Conservation (phyloP, 495 filamentous ascomycete species). For the Thozetella sp. region DNA sequence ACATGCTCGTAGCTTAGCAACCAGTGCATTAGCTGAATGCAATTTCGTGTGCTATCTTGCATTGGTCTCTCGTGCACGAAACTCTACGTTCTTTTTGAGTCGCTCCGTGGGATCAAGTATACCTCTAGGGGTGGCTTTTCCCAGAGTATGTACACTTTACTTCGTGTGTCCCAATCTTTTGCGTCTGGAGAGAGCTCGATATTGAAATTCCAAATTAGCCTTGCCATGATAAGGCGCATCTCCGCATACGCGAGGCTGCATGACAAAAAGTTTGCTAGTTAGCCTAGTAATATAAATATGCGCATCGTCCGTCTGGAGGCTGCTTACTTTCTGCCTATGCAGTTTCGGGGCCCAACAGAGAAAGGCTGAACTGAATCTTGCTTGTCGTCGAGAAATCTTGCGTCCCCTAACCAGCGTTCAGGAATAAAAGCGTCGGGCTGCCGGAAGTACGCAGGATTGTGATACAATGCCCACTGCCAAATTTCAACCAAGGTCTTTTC, state of each 20-base stretch:
- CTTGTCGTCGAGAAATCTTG: constrained; percentile 43
- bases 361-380: constrained; percentile 43
- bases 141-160: not conserved
- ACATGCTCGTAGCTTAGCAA: too few relatives aligned
- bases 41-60: too few relatives aligned
- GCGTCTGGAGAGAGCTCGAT: constrained; percentile 21
- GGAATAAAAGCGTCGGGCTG: constrained; percentile 49
- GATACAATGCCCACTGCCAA: constrained; percentile 47
- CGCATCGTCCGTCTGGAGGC: too few relatives aligned
- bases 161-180: not conserved
- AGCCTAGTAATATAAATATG: not conserved
- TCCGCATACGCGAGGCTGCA: constrained; percentile 34
- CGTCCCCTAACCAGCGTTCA: constrained; percentile 45
- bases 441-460: constrained; percentile 42
- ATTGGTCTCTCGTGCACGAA: too few relatives aligned
- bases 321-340: constrained; percentile 45
- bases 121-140: not conserved
- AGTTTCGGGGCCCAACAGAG: constrained; percentile 48
- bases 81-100: not conserved
- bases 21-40: too few relatives aligned
- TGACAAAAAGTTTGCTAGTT: not conserved
- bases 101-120: not conserved
- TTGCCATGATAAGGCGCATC: constrained; percentile 34
- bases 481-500: constrained; percentile 51
- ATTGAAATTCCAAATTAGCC: constrained; percentile 38